Conservation (phyloP, 2,329 filamentous ascomycete species). For the Blastomyces emzantsi region DNA sequence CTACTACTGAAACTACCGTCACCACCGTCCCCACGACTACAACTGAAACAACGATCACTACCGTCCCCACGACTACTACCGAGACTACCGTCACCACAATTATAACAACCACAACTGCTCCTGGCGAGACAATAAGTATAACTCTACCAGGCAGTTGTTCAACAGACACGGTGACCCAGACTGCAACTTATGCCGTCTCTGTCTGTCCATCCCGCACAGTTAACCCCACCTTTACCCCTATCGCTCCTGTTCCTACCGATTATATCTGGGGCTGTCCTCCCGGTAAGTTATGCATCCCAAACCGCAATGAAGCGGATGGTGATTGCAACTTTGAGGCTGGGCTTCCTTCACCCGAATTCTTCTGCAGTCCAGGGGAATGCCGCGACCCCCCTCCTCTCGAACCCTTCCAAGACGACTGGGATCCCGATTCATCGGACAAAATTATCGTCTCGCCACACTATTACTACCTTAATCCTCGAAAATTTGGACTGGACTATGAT, state of each 20-base stretch:
- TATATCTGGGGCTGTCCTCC: conserved; percentile 36
- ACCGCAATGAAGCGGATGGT: conserved; percentile 23
- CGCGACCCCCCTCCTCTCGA: background rate
- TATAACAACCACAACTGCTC: conserved; percentile 16
- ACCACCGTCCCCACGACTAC: conserved; percentile 13
- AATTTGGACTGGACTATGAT: conserved; percentile 54
- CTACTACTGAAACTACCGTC: conserved; percentile 7
- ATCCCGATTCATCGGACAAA: background rate
- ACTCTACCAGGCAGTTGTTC: conserved; percentile 15
- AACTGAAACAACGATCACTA: conserved; percentile 12
- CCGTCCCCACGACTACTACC: conserved; percentile 10
- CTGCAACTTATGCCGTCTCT: conserved; percentile 16
- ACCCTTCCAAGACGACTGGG: background rate
- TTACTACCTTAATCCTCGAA: conserved; percentile 54
- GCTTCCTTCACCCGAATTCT: conserved; percentile 31
- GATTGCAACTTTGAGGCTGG: conserved; percentile 35
- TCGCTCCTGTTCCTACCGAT: conserved; percentile 21
- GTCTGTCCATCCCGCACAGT: conserved; percentile 24
- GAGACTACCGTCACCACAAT: conserved; percentile 14
- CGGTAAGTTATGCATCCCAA: conserved; percentile 35
- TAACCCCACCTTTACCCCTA: conserved; percentile 27
- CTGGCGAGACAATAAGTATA: conserved; percentile 16
- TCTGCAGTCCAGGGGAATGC: conserved; percentile 35
- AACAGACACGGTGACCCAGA: conserved; percentile 13
- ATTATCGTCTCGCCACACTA: conserved; percentile 43